phyloP scores from a whole-genome alignment of 2,329 filamentous ascomycete species.

The Teratosphaeria destructans region DNA sequence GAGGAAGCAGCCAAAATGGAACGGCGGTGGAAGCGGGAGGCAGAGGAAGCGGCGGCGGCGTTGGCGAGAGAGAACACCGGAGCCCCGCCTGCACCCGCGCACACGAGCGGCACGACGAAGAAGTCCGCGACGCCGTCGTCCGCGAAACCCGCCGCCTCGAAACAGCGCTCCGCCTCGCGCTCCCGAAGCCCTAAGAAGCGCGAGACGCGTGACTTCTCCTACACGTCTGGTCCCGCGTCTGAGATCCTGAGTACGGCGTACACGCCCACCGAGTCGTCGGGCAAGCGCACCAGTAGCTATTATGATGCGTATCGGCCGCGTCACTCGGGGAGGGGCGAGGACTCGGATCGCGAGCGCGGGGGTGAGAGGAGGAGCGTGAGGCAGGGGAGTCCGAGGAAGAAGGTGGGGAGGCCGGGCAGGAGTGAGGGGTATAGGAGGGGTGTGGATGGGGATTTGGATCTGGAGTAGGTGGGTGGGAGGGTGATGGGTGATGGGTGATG shows the following conservation, averaged over 20 bases:
- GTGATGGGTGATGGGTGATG: neutral
- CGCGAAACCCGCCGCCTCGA: constrained; percentile 9
- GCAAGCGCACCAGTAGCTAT: constrained; percentile 21
- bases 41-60: constrained; percentile 30
- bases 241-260: constrained; percentile 29
- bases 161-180: constrained; percentile 15
- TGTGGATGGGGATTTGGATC: constrained; percentile 12
- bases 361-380: constrained; percentile 9
- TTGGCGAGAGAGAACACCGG: constrained; percentile 24
- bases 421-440: constrained; percentile 10
- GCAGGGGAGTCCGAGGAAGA: constrained; percentile 27
- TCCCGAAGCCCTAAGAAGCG: constrained; percentile 24
- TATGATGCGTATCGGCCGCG: constrained; percentile 26
- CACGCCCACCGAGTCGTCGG: constrained; percentile 24
- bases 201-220: constrained; percentile 25
- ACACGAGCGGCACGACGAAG: constrained; percentile 6
- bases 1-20: constrained; percentile 31
- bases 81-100: constrained; percentile 12
- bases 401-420: constrained; percentile 10
- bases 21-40: constrained; percentile 28
- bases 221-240: constrained; percentile 20
- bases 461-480: neutral
- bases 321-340: constrained; percentile 12
- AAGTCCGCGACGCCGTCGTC: constrained; percentile 15
- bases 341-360: constrained; percentile 1